These are phyloP conservation scores for Tolypocladium tundrense DNA, from an alignment of 2,329 filamentous ascomycete species.

Conservation along the genomic window DNA sequence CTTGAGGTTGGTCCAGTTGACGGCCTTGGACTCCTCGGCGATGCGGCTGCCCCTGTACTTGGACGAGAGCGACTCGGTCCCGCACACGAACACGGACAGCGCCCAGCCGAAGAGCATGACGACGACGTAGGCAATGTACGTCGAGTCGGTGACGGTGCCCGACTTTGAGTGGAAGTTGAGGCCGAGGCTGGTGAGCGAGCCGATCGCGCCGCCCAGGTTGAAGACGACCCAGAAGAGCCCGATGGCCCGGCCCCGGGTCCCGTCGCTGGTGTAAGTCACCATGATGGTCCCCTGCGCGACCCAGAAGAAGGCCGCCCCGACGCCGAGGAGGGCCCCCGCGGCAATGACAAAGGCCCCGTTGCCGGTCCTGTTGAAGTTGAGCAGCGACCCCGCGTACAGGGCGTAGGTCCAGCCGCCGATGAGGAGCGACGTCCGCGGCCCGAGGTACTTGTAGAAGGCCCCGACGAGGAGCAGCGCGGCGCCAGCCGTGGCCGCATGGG, in stretches of 20 bases:
- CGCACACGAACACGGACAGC: slow-evolving; percentile 36
- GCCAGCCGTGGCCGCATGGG: slow-evolving; percentile 29
- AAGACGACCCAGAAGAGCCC: slow-evolving; percentile 36
- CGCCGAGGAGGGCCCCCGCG: slow-evolving; percentile 31
- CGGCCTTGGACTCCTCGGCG: slow-evolving; percentile 27
- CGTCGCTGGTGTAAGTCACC: slow-evolving; percentile 25
- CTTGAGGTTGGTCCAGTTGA: slow-evolving; percentile 21
- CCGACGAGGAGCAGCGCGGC: slow-evolving; percentile 33
- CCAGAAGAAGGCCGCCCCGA: slow-evolving; percentile 34
- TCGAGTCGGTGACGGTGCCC: slow-evolving; percentile 35
- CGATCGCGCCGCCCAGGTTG: slow-evolving; percentile 33
- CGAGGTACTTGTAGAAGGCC: slow-evolving; percentile 29
- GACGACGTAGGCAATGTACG: slow-evolving; percentile 38
- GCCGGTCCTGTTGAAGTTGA: slow-evolving; percentile 28
- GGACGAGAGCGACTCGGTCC: slow-evolving; percentile 29
- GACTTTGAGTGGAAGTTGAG: slow-evolving; percentile 28
- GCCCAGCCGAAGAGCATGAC: slow-evolving; percentile 38
- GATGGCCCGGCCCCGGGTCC: slow-evolving; percentile 29
- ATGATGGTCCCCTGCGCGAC: slow-evolving; percentile 37
- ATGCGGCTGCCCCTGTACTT: slow-evolving; percentile 19
- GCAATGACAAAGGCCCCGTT: slow-evolving; percentile 34
- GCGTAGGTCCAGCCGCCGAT: slow-evolving; percentile 35
- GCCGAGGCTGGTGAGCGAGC: slow-evolving; percentile 22
- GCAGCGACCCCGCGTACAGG: slow-evolving; percentile 30
- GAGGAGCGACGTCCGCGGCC: slow-evolving; percentile 29